Percentiles rank a stretch among this genome's conserved stretches.
Conservation (phyloP, 495 filamentous ascomycete genomes). For the Penicillium coprophilum region DNA sequence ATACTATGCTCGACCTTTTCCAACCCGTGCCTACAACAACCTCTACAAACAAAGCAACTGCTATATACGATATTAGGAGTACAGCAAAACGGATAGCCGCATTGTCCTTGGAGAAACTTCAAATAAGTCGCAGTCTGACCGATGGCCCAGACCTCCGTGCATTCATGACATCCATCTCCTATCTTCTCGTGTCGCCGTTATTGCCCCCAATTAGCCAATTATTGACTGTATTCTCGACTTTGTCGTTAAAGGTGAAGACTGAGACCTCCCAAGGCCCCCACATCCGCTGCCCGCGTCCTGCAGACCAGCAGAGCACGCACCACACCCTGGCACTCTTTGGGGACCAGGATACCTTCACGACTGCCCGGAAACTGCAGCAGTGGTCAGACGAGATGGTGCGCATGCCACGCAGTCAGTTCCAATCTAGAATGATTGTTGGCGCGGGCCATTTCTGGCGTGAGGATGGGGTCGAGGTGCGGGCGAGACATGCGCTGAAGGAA, state of each 20-base stretch:
- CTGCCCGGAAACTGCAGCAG: constrained; percentile 60
- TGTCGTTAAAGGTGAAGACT: constrained; percentile 32
- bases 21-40: not conserved
- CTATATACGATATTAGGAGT: constrained; percentile 62
- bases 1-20: constrained; percentile 60
- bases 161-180: constrained; percentile 48
- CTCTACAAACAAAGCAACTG: constrained; percentile 25
- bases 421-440: constrained; percentile 57
- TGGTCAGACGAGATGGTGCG: constrained; percentile 65
- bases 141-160: constrained; percentile 15
- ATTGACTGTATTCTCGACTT: constrained; percentile 52
- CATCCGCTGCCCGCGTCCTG: constrained; percentile 38
- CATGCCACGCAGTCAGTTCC: constrained; percentile 44
- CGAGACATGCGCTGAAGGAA: constrained; percentile 47
- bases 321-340: constrained; percentile 75
- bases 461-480: constrained; percentile 53
- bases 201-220: constrained; percentile 61
- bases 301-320: constrained; percentile 55
- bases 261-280: constrained; percentile 26
- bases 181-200: constrained; percentile 80
- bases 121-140: not conserved
- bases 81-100: constrained; percentile 63
- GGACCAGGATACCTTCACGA: constrained; percentile 69
- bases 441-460: constrained; percentile 88
- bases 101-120: constrained; percentile 21